Evolutionary conservation across 2,329 filamentous ascomycete genomes (phyloP).

Genomic region (Sporothrix mexicana): DNA sequence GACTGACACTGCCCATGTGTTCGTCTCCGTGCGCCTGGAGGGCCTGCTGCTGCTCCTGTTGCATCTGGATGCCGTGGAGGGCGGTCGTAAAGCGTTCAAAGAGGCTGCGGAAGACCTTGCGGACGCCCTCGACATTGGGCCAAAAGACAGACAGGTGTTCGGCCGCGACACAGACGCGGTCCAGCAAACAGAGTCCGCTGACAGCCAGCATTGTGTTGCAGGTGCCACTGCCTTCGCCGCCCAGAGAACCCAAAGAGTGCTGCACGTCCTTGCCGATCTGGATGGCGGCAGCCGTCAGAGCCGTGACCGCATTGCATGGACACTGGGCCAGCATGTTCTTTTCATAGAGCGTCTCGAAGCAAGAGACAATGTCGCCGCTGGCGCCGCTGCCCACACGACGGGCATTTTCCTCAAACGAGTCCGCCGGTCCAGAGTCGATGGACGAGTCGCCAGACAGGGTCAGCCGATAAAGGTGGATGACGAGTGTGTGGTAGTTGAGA

Average conservation of each 20-base stretch:
- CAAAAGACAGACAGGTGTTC: constrained; percentile 31
- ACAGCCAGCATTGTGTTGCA: constrained; percentile 29
- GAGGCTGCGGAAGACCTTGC: constrained; percentile 32
- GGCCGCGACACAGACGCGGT: constrained; percentile 24
- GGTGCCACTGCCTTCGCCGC: background rate
- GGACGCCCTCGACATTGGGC: constrained; percentile 34
- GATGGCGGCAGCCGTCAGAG: constrained; percentile 32
- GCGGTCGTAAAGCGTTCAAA: constrained; percentile 29
- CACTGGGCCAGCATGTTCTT: constrained; percentile 28
- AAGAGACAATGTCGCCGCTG: constrained; percentile 28
- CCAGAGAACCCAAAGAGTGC: constrained; percentile 1
- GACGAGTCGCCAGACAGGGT: background rate
- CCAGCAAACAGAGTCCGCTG: constrained; percentile 27
- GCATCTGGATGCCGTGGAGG: constrained; percentile 21
- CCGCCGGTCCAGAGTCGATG: background rate
- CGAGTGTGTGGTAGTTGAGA: constrained; percentile 32
- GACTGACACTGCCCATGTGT: background rate
- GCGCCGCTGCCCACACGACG: constrained; percentile 16
- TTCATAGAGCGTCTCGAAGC: constrained; percentile 26
- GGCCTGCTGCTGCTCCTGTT: constrained; percentile 8
- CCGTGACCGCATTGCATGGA: constrained; percentile 29
- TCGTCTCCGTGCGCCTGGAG: background rate
- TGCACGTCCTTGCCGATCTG: constrained; percentile 32
- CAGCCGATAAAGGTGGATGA: constrained; percentile 33
- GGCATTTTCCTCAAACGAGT: background rate